These are phyloP conservation scores for Isatis tinctoria DNA, from an alignment of 345 rosid species.

Conservation along the genomic window DNA sequence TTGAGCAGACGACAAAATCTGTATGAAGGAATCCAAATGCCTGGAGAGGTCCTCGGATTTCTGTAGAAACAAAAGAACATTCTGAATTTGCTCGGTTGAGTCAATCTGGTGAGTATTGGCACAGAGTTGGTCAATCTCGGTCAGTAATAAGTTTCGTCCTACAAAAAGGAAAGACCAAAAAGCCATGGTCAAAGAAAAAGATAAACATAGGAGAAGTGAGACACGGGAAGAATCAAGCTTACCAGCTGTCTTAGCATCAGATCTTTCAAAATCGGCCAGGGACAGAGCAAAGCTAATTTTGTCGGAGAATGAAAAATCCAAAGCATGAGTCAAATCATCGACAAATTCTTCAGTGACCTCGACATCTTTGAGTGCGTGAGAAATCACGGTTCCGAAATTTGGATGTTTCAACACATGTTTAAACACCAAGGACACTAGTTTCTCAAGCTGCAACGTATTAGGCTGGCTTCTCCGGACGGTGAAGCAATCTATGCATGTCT, in stretches of 20 bases:
- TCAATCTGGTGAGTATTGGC: conserved; percentile 44
- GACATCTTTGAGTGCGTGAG: conserved; percentile 44
- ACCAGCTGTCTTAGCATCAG: conserved; percentile 52
- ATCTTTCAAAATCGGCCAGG: conserved; percentile 54
- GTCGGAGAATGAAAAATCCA: conserved; percentile 57
- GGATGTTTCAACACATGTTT: conserved; percentile 51
- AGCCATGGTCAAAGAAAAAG: background rate
- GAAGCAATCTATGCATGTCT: conserved; percentile 58
- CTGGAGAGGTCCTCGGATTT: conserved; percentile 62
- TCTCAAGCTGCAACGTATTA: conserved; percentile 40
- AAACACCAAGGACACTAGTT: conserved; percentile 45
- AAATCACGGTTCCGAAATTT: conserved; percentile 58
- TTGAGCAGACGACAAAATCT: conserved; percentile 58
- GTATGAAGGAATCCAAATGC: conserved; percentile 67
- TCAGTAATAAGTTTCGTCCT: conserved; percentile 72
- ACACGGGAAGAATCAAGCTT: background rate
- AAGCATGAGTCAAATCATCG: conserved; percentile 40
- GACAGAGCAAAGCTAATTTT: conserved; percentile 74
- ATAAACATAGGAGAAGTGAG: background rate
- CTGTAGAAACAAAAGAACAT: conserved; percentile 67
- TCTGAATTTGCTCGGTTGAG: conserved; percentile 71
- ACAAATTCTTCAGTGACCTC: conserved; percentile 48
- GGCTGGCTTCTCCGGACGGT: conserved; percentile 39
- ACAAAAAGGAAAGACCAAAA: conserved; percentile 4
- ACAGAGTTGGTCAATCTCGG: conserved; percentile 57